These are phyloP conservation scores for Backusella australiensis DNA, from an alignment of 192 early-diverging fungal species.

Conservation along the genomic window DNA sequence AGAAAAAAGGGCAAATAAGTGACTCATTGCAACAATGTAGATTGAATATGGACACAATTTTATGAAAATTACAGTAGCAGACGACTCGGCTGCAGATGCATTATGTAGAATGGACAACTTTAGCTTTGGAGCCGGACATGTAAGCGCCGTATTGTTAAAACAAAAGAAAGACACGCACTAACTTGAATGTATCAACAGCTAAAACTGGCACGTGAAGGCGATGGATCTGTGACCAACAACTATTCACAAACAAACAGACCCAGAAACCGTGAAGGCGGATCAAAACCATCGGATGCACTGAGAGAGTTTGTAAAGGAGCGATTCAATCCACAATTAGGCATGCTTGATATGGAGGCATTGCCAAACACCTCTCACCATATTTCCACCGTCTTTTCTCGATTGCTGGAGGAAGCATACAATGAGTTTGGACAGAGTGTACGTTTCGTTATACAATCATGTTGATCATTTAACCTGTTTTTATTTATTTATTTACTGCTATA, in stretches of 20 bases:
- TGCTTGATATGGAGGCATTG: constrained; percentile 26
- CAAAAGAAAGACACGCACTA: not conserved
- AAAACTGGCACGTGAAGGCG: not conserved
- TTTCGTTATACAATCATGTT: not conserved
- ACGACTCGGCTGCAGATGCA: constrained; percentile 10
- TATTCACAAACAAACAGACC: not conserved
- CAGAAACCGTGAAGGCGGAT: not conserved
- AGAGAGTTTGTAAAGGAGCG: constrained; percentile 22
- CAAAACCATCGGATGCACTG: not conserved
- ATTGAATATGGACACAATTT: not conserved
- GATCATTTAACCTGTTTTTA: not conserved
- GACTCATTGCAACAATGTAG: not conserved
- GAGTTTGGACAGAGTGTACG: constrained; percentile 19
- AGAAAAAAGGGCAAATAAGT: not conserved
- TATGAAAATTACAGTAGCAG: constrained; percentile 4
- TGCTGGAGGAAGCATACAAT: constrained; percentile 10
- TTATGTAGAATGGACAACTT: constrained; percentile 6
- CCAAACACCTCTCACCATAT: constrained; percentile 11
- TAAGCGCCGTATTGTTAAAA: not conserved
- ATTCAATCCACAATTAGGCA: constrained; percentile 11
- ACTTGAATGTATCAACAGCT: not conserved
- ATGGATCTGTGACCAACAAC: not conserved
- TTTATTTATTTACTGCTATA: not conserved
- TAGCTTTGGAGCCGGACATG: not conserved
- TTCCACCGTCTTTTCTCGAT: not conserved